Evolutionary conservation across 495 filamentous ascomycete species (phyloP), one percentile per base, ranked within the genome.

Genomic region (Darksidea phi): DNA sequence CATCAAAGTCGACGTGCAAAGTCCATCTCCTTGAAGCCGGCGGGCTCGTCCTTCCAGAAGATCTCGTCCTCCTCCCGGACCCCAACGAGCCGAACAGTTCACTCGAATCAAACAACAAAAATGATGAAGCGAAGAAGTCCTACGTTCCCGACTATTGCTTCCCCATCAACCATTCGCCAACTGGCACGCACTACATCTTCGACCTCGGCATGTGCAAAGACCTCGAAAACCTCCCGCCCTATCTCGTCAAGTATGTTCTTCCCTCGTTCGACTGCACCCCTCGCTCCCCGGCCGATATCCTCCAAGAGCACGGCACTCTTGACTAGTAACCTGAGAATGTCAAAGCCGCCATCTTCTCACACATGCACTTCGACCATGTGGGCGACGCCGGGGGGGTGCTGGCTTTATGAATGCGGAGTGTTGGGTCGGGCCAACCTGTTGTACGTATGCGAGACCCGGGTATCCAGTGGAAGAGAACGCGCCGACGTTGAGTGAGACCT

Each of bases 311-410:
- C 25, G 62, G 62, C 11, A 41, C 41, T 0, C 8, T 18, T 3
- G 56, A 41, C 4, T 55, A 65, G 28, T 49, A 59, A 32, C 62
- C 62, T 13, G 49, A 65, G 43, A 59, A 59, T 3, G 43, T 65
- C 2, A 54, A 49, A 43, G 56, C 62, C 6, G 56, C 59, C 15
- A 52, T 59, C 1, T 59, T 65, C 36, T 49, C 49, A 17, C 55
- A 59, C 25, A 26, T 59, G 55, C 62, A 65, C 26, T 65, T 65
- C 45, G 62, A 65, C 36, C 62, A 65, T 20, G n/a, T 59, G 0
- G 62, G 62, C n/a, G 62, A 59, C 24, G 62, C 55, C 6, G 55
- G 55, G 21, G 38, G 59, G 50, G n/a, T n/a, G 43, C 46, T 12
- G 48, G 61, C 13, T 59, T 59, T 20, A 11, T 1, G 34, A 42